phyloP scores from a whole-genome alignment of 176 grass and related monocot species.

The Puya raimondii region DNA sequence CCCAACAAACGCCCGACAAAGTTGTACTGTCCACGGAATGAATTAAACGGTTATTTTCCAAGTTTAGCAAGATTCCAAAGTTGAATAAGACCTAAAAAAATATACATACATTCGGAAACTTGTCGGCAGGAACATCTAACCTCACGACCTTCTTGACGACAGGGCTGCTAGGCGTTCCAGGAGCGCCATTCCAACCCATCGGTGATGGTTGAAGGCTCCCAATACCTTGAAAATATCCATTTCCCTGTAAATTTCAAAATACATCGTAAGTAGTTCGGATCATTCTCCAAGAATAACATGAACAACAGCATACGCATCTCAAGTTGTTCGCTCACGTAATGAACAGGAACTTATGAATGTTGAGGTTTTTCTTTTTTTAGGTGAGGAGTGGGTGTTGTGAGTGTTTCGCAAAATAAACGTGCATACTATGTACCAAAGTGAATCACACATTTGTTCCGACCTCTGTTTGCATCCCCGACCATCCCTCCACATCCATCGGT shows the following conservation, averaged over 20 bases:
- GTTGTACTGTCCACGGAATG: conserved; percentile 56
- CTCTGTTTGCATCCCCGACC: conserved; percentile 82
- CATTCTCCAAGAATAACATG: no score
- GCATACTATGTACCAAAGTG: no score
- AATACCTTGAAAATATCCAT: conserved; percentile 60
- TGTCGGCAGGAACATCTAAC: conserved; percentile 88
- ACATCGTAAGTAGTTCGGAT: not conserved
- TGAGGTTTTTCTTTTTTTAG: no score
- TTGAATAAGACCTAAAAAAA: conserved; percentile 7
- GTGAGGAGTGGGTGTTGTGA: no score
- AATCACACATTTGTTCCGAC: conserved; percentile 24
- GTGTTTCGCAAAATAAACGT: no score
- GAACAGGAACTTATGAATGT: no score
- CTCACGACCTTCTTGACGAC: conserved; percentile 87
- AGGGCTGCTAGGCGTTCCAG: conserved; percentile 43
- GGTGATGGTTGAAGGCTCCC: conserved; percentile 46
- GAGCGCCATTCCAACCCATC: conserved; percentile 60
- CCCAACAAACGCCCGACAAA: conserved; percentile 96
- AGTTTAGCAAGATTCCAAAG: not conserved
- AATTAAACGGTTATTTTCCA: conserved; percentile 23
- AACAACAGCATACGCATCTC: no score
- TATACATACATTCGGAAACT: conserved; percentile 67
- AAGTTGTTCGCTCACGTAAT: no score
- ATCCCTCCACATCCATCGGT: conserved; percentile 92
- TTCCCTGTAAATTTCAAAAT: conserved; percentile 19